These are phyloP conservation scores for Aurantiochytrium sp. DNA, from an alignment of 108 stramenopile species.

Conservation along the genomic window DNA sequence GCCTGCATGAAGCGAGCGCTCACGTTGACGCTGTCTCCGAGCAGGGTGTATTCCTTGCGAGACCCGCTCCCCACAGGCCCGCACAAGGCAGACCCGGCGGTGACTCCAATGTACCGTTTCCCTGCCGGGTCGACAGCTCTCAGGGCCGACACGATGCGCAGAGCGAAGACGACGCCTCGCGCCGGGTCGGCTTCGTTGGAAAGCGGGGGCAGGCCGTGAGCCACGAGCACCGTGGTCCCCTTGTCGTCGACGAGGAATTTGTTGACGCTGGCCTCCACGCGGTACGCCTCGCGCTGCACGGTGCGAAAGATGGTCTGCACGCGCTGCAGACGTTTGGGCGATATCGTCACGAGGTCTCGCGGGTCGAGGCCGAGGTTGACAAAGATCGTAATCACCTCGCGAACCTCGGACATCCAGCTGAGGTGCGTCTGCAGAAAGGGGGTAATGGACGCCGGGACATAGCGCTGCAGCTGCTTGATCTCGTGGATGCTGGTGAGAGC, in stretches of 20 bases:
- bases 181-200: constrained; percentile 51
- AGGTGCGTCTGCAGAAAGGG: constrained; percentile 31
- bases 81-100: constrained; percentile 59
- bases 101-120: constrained; percentile 51
- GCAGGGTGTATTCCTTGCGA: constrained; percentile 57
- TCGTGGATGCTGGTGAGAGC: neutral
- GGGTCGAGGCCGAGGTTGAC: constrained; percentile 58
- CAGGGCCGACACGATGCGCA: constrained; percentile 43
- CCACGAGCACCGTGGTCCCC: constrained; percentile 58
- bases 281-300: constrained; percentile 52
- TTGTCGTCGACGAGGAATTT: constrained; percentile 68
- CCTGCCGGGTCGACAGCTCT: constrained; percentile 40
- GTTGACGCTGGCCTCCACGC: constrained; percentile 58
- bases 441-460: neutral
- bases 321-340: constrained; percentile 43
- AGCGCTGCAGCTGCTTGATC: neutral
- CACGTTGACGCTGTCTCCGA: constrained; percentile 64
- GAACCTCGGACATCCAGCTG: constrained; percentile 49
- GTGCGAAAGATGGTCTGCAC: constrained; percentile 47
- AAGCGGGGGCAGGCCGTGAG: constrained; percentile 56
- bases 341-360: constrained; percentile 48
- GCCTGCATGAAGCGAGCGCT: constrained; percentile 58
- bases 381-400: constrained; percentile 52
- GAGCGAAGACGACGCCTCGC: constrained; percentile 47
- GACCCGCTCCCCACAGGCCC: constrained; percentile 57